phyloP scores from a whole-genome alignment of 164 flowering plant genomes.

The Vitis cinerea region DNA sequence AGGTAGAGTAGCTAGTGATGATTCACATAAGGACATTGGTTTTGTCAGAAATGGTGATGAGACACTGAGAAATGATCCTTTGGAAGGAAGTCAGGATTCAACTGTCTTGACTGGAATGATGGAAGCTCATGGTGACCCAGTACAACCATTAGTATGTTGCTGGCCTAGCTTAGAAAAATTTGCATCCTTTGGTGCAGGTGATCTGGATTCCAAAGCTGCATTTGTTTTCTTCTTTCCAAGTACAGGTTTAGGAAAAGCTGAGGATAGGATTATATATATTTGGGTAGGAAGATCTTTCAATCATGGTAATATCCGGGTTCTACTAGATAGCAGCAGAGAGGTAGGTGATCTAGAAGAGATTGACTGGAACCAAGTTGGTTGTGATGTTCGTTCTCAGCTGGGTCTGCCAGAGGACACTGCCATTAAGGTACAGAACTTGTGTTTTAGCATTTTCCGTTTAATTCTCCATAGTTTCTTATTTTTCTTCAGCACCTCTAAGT shows the following conservation, averaged over 20 bases:
- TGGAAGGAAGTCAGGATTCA: constrained; percentile 5
- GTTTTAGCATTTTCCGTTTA: background rate
- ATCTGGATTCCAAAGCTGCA: constrained; percentile 47
- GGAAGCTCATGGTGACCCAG: constrained; percentile 3
- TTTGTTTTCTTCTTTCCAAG: constrained; percentile 37
- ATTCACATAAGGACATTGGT: constrained; percentile 10
- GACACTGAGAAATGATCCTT: constrained; percentile 8
- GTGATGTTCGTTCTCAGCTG: constrained; percentile 29
- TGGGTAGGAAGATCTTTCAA: constrained; percentile 65
- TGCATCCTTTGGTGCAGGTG: constrained; percentile 26
- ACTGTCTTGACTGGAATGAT: constrained; percentile 12
- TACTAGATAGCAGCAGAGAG: constrained; percentile 13
- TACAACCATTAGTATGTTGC: constrained; percentile 33
- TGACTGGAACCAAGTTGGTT: constrained; percentile 48
- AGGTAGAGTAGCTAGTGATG: constrained; percentile 15
- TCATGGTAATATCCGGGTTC: constrained; percentile 15
- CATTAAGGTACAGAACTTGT: constrained; percentile 44
- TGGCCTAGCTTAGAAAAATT: constrained; percentile 61
- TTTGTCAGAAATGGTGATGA: constrained; percentile 12
- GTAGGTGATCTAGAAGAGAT: constrained; percentile 25
- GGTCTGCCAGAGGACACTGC: constrained; percentile 47
- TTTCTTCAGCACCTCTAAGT: background rate
- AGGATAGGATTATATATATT: constrained; percentile 37
- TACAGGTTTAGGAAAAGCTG: constrained; percentile 19
- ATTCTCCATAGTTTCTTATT: background rate